A percentile compares a stretch with the other conserved stretches of the same genome.
phyloP scores from a whole-genome alignment of 2,329 filamentous ascomycete genomes.

The Fusarium coffeatum region DNA sequence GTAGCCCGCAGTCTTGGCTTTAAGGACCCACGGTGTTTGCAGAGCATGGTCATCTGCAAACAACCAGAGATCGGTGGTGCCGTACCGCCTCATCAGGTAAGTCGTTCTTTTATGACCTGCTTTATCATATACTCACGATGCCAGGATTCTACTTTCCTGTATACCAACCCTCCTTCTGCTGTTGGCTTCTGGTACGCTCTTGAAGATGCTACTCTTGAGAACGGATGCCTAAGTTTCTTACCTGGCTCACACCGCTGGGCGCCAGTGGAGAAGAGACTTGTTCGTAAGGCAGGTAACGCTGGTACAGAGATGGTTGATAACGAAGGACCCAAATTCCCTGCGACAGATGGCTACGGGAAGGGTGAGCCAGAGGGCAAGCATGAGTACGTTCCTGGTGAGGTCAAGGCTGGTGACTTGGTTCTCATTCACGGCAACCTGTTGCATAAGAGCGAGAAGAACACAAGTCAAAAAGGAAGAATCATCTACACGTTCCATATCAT shows the following conservation, averaged over 20 bases:
- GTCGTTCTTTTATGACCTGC: neutral
- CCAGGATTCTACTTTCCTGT: slow-evolving; percentile 92
- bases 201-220: slow-evolving; percentile 87
- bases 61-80: slow-evolving; percentile 95
- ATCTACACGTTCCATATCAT: slow-evolving; percentile 99
- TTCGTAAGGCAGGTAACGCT: slow-evolving; percentile 66
- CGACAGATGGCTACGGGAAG: slow-evolving; percentile 60
- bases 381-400: slow-evolving; percentile 81
- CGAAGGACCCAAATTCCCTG: slow-evolving; percentile 71
- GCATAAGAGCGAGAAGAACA: slow-evolving; percentile 96
- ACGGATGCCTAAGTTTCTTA: slow-evolving; percentile 90
- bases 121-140: slow-evolving; percentile 51
- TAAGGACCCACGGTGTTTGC: slow-evolving; percentile 78
- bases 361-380: slow-evolving; percentile 54
- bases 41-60: slow-evolving; percentile 99
- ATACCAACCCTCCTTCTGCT: slow-evolving; percentile 87
- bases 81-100: slow-evolving; percentile 84
- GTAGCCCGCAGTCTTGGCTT: slow-evolving; percentile 81
- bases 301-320: slow-evolving; percentile 81
- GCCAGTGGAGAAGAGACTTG: slow-evolving; percentile 78
- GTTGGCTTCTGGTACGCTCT: slow-evolving; percentile 98
- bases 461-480: slow-evolving; percentile 85
- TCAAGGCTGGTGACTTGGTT: slow-evolving; percentile 90
- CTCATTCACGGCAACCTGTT: slow-evolving; percentile 95
- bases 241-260: slow-evolving; percentile 83